Conservation (phyloP, 2,329 filamentous ascomycete species). For the Colletotrichum zoysiae region DNA sequence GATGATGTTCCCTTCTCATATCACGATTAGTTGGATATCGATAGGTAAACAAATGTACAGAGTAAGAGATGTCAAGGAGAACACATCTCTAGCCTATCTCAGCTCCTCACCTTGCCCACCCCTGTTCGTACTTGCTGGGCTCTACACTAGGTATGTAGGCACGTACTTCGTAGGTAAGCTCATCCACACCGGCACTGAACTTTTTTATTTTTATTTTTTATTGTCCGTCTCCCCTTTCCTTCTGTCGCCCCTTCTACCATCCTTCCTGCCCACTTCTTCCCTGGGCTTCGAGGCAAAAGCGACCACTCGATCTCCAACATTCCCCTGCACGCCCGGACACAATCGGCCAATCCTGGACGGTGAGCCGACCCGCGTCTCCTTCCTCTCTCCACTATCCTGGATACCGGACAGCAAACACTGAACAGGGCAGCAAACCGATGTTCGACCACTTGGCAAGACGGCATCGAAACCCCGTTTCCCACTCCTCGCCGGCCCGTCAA, state of each 20-base stretch:
- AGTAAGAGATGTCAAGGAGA: not conserved
- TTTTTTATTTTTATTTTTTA: not conserved
- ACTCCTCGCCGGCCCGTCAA: conserved; percentile 27
- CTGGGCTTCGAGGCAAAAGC: not conserved
- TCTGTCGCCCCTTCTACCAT: not conserved
- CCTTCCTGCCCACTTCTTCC: conserved; percentile 12
- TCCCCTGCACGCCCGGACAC: conserved; percentile 28
- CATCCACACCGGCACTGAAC: not conserved
- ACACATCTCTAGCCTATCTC: not conserved
- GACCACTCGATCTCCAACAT: conserved; percentile 30
- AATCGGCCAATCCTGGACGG: conserved; percentile 19
- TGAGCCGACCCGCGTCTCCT: conserved; percentile 25
- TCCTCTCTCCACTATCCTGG: conserved; percentile 27
- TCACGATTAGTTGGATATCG: too few relatives aligned
- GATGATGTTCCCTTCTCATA: not conserved
- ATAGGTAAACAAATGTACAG: not conserved
- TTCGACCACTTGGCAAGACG: not conserved
- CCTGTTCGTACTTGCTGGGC: not conserved
- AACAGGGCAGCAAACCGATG: conserved; percentile 23
- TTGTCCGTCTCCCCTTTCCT: too few relatives aligned
- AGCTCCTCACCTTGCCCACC: too few relatives aligned
- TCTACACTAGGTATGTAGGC: too few relatives aligned
- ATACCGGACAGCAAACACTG: conserved; percentile 35
- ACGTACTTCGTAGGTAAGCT: too few relatives aligned
- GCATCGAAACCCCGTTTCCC: conserved; percentile 8